These are phyloP conservation scores for Penicillium thymicola DNA, from an alignment of 2,329 filamentous ascomycete species.

Conservation along the genomic window DNA sequence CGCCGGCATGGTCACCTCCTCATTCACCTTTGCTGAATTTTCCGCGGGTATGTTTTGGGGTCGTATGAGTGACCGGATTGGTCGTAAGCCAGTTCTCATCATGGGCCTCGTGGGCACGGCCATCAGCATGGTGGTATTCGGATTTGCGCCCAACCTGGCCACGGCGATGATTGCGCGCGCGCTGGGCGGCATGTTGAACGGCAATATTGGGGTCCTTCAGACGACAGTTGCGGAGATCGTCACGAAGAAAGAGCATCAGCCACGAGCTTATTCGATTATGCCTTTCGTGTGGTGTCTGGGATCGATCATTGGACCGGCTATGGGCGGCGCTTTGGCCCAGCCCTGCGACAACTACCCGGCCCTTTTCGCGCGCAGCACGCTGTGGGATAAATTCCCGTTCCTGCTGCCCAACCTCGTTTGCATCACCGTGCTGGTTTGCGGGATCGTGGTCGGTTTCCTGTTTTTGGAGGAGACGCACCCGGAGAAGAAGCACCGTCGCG, in stretches of 20 bases:
- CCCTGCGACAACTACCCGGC: slow-evolving; percentile 79
- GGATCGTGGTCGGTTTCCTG: slow-evolving; percentile 73
- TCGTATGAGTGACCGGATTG: slow-evolving; percentile 82
- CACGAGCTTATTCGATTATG: slow-evolving; percentile 95
- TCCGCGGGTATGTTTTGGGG: slow-evolving; percentile 92
- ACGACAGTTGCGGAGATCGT: slow-evolving; percentile 94
- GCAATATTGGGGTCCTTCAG: slow-evolving; percentile 92
- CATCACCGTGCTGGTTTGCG: slow-evolving; percentile 70
- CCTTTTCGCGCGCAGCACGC: slow-evolving; percentile 66
- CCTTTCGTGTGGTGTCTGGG: slow-evolving; percentile 97
- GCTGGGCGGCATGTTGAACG: slow-evolving; percentile 86
- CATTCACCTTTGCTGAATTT: slow-evolving; percentile 95
- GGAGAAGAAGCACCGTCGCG: slow-evolving; percentile 71
- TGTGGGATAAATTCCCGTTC: slow-evolving; percentile 87
- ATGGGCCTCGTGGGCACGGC: slow-evolving; percentile 88
- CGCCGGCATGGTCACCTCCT: slow-evolving; percentile 91
- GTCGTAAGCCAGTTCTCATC: slow-evolving; percentile 86
- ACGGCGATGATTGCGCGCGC: slow-evolving; percentile 84
- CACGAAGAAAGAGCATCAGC: slow-evolving; percentile 88
- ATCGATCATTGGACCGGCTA: slow-evolving; percentile 87
- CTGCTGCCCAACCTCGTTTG: slow-evolving; percentile 90
- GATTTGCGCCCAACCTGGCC: slow-evolving; percentile 77
- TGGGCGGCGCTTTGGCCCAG: slow-evolving; percentile 84
- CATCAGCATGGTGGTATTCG: slow-evolving; percentile 87
- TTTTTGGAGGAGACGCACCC: slow-evolving; percentile 94